Conservation (phyloP, 2,329 filamentous ascomycete genomes). For the Aspergillus sp. region DNA sequence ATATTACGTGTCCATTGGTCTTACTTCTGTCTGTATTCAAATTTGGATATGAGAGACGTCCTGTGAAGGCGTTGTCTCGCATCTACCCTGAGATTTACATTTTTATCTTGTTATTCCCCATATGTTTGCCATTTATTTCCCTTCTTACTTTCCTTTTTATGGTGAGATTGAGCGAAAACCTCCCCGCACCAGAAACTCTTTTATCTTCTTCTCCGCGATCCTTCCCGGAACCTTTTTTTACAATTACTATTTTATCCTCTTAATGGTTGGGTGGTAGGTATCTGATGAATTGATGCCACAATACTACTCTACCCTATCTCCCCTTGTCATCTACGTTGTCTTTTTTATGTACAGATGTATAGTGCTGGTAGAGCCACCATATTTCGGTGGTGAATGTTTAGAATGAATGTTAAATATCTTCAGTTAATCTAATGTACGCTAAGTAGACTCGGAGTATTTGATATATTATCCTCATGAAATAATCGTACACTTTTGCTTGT, state of each 20-base stretch:
- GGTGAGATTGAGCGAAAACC: slow-evolving; percentile 11
- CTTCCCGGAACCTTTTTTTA: slow-evolving; percentile 6
- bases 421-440: no score
- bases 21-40: no score
- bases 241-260: slow-evolving; percentile 5
- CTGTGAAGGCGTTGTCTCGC: no score
- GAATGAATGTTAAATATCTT: no score
- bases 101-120: slow-evolving; percentile 30
- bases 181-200: slow-evolving; percentile 9
- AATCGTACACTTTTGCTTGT: no score
- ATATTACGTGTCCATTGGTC: no score
- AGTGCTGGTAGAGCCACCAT: slow-evolving; percentile 11
- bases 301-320: slow-evolving; percentile 7
- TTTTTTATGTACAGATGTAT: slow-evolving; percentile 20
- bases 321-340: slow-evolving; percentile 1
- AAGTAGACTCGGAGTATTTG: no score
- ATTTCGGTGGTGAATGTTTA: no score
- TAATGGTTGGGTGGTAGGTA: slow-evolving; percentile 18
- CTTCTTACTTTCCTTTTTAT: slow-evolving; percentile 15
- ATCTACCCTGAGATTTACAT: slow-evolving; percentile 3
- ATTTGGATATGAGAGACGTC: no score
- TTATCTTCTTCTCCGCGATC: slow-evolving; percentile 11
- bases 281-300: slow-evolving; percentile 17
- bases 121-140: slow-evolving; percentile 21
- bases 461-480: no score